Evolutionary conservation across 441 rosid genomes (phyloP).

Genomic region (Gossypium gossypioides): DNA sequence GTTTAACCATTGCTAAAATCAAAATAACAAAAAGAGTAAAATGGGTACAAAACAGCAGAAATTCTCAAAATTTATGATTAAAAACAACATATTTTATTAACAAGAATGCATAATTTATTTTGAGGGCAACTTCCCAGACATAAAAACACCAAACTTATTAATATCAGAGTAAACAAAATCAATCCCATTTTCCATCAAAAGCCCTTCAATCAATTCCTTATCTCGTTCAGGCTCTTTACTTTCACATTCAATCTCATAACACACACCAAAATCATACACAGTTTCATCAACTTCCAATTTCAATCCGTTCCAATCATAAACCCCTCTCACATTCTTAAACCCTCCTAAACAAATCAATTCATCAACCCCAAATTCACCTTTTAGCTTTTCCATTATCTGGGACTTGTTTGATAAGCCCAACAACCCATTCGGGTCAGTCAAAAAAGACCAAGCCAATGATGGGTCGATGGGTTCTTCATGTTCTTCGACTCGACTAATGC

Average conservation of each 20-base stretch:
- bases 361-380: conserved; percentile 23
- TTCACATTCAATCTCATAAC: conserved; percentile 49
- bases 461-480: conserved; percentile 30
- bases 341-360: conserved; percentile 31
- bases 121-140: conserved; percentile 31
- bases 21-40: background rate
- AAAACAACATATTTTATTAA: background rate
- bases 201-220: conserved; percentile 16
- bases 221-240: conserved; percentile 31
- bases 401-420: conserved; percentile 17
- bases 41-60: background rate
- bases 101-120: background rate
- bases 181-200: conserved; percentile 21
- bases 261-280: conserved; percentile 26
- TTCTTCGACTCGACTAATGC: conserved; percentile 35
- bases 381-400: conserved; percentile 23
- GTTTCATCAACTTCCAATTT: conserved; percentile 41
- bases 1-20: background rate
- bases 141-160: conserved; percentile 21
- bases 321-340: conserved; percentile 36
- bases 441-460: conserved; percentile 16
- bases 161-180: conserved; percentile 13
- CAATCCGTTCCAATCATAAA: conserved; percentile 36
- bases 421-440: conserved; percentile 18
- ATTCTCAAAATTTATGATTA: background rate